A percentile compares a stretch with the other conserved stretches of the same genome.
These are phyloP conservation scores for Guadua angustifolia DNA, from an alignment of 176 grass and related monocot genomes.

Conservation along the genomic window DNA sequence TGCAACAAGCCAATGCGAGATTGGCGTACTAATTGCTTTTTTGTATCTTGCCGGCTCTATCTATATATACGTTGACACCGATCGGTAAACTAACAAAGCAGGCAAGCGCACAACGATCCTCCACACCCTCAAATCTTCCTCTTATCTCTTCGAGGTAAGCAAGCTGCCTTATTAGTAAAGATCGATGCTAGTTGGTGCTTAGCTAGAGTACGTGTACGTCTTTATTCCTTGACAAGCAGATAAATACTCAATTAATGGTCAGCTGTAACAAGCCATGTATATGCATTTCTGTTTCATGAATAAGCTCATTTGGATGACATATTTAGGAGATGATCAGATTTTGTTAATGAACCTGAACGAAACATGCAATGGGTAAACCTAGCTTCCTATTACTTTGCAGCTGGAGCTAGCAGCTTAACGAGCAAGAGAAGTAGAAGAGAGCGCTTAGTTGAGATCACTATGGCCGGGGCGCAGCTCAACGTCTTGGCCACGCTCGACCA, in stretches of 20 bases:
- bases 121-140: background rate
- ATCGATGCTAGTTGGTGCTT: background rate
- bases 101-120: background rate
- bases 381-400: background rate
- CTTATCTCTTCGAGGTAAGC: background rate
- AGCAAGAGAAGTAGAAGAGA: background rate
- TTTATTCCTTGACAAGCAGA: background rate
- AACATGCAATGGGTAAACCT: background rate
- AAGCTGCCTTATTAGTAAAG: background rate
- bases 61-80: background rate
- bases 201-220: background rate
- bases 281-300: background rate
- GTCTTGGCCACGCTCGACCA: conserved; percentile 65
- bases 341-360: background rate
- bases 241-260: background rate
- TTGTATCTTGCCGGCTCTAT: background rate
- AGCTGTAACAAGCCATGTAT: background rate
- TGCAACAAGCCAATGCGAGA: background rate
- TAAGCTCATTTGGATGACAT: background rate
- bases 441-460: conserved; percentile 1
- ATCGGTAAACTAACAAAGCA: background rate
- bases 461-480: conserved; percentile 64
- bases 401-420: background rate
- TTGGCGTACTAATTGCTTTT: background rate
- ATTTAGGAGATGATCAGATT: background rate